Conservation (phyloP, 2,329 filamentous ascomycete genomes). For the Fusarium subtropicale region DNA sequence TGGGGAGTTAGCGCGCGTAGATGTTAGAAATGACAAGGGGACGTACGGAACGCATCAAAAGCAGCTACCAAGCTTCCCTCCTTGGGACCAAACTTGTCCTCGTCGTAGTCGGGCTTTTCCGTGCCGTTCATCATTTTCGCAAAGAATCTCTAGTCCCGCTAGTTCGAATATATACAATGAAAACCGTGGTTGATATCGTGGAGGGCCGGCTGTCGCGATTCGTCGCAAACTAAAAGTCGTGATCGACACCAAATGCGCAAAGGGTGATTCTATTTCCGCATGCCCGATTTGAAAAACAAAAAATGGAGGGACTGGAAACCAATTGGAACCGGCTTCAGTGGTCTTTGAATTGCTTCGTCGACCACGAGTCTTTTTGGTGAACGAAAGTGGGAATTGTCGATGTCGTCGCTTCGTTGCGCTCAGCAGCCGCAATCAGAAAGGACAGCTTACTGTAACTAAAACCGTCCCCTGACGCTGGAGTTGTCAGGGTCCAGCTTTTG, state of each 20-base stretch:
- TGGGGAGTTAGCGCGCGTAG: slow-evolving; percentile 26
- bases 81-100: slow-evolving; percentile 83
- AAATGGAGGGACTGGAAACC: slow-evolving; percentile 15
- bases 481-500: slow-evolving; percentile 39
- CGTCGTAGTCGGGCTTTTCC: slow-evolving; percentile 73
- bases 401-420: slow-evolving; percentile 32
- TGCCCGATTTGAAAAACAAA: slow-evolving; percentile 32
- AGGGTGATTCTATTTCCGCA: slow-evolving; percentile 36
- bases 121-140: slow-evolving; percentile 78
- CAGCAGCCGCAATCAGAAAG: slow-evolving; percentile 43
- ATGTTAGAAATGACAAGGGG: background rate
- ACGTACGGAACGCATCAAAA: slow-evolving; percentile 96
- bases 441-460: slow-evolving; percentile 48
- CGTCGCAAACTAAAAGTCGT: slow-evolving; percentile 34
- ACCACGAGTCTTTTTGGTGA: slow-evolving; percentile 14
- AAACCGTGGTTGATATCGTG: slow-evolving; percentile 2
- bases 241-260: slow-evolving; percentile 38
- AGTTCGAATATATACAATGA: slow-evolving; percentile 28
- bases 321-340: slow-evolving; percentile 28
- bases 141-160: slow-evolving; percentile 28
- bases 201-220: slow-evolving; percentile 10
- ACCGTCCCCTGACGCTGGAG: slow-evolving; percentile 35
- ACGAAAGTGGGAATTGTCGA: slow-evolving; percentile 24
- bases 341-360: slow-evolving; percentile 13
- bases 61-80: slow-evolving; percentile 76